Evolutionary conservation across 2,329 filamentous ascomycete genomes (phyloP), one percentile per base, ranked within the genome.

Genomic region (Aspergillus quadrilineatus): DNA sequence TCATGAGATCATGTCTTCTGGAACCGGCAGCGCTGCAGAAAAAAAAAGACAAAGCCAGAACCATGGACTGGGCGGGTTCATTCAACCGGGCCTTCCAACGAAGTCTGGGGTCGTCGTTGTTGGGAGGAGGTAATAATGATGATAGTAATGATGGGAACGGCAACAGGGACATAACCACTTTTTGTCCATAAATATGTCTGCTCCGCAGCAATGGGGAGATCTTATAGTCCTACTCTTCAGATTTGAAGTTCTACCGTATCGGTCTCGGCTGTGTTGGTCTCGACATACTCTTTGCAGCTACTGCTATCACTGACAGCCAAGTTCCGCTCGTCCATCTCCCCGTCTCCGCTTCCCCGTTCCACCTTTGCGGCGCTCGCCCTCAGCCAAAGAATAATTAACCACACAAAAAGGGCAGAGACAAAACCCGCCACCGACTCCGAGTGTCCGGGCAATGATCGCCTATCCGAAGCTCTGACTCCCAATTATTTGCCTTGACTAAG

Each of bases 301-400:
- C 22, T 22, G 22, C 22, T 22, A 22, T 22, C 22, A n/a, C 7
- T 14, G 28, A 30, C 43, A 32, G 26, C 41, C 45, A 53, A 32
- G 67, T 70, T 73, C 70, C 70, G 70, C 66, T 73, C 70, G 70
- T 71, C 70, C 70, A 73, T 66, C 41, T 36, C 46, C 39, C 63
- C 62, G 46, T 64, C 66, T 72, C 70, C 70, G 68, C 69, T 69
- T 67, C 70, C 68, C 69, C 70, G 70, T 72, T 67, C 64, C 63
- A 66, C 60, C 64, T 66, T 63, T 65, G 59, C 61, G 52, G 44
- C 53, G 6, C 53, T 36, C 8, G 39, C 22, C 17, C 41, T 32
- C 30, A 51, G 41, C 32, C 30, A 6, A 32, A 34, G 36, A 47
- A 50, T 22, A 22, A 22, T 42, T 49, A 30, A 47, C 44, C 34